A percentile compares a stretch with the other conserved stretches of the same genome.
Evolutionary conservation across 1,284 basidiomycete genomes (phyloP).

Genomic region (Chiua sp.): DNA sequence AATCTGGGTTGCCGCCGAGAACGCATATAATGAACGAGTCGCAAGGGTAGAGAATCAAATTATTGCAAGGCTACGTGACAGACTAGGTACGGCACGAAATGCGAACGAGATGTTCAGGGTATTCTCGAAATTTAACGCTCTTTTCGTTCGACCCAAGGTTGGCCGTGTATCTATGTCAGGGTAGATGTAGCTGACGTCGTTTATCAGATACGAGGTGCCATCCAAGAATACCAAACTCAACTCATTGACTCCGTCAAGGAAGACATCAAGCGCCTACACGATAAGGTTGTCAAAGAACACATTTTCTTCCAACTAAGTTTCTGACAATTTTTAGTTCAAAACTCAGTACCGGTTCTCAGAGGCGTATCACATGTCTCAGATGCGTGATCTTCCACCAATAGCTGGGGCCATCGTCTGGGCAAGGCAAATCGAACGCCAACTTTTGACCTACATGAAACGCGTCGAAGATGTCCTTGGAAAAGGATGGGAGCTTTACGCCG

Average conservation of each 20-base stretch:
- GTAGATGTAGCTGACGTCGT: not conserved
- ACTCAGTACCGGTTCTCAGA: slow-evolving; percentile 95
- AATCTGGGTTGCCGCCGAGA: slow-evolving; percentile 97
- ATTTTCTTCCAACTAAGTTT: slow-evolving; percentile 4
- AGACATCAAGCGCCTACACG: slow-evolving; percentile 94
- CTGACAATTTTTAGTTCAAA: slow-evolving; percentile 67
- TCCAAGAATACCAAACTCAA: slow-evolving; percentile 99
- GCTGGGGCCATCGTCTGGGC: slow-evolving; percentile 99
- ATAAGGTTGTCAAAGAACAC: slow-evolving; percentile 64
- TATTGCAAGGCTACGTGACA: slow-evolving; percentile 90
- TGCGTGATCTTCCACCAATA: slow-evolving; percentile 97
- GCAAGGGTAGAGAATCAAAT: slow-evolving; percentile 98
- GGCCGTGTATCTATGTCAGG: slow-evolving; percentile 15
- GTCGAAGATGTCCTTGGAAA: slow-evolving; percentile 98
- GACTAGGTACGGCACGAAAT: slow-evolving; percentile 94
- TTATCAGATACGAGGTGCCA: slow-evolving; percentile 88
- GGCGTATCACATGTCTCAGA: slow-evolving; percentile 97
- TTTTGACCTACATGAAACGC: slow-evolving; percentile 98
- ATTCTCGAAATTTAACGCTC: slow-evolving; percentile 97
- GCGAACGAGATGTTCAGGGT: slow-evolving; percentile 99
- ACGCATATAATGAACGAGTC: slow-evolving; percentile 97
- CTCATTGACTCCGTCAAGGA: slow-evolving; percentile 98
- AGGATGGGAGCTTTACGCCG: slow-evolving; percentile 99
- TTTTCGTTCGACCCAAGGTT: slow-evolving; percentile 98
- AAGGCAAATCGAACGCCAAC: slow-evolving; percentile 95